Conservation (phyloP, 1,139 yeast genomes). For the Yamadazyma oceani region DNA sequence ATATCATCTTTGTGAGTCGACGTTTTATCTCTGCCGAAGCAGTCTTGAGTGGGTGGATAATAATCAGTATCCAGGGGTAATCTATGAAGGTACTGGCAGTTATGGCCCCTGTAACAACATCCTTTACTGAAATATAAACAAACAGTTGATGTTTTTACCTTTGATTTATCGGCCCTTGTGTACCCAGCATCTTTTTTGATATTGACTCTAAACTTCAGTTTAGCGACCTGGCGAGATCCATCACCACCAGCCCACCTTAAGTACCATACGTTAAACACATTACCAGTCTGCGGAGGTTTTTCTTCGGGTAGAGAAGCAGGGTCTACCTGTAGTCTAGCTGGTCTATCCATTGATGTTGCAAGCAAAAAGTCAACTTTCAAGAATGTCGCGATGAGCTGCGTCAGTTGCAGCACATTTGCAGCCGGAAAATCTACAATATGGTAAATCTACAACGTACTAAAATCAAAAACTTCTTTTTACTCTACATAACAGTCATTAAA, state of each 20-base stretch:
- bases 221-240: slow-evolving; percentile 31
- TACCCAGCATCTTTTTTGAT: slow-evolving; percentile 68
- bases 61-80: slow-evolving; percentile 55
- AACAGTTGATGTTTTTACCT: slow-evolving; percentile 37
- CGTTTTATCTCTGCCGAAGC: slow-evolving; percentile 90
- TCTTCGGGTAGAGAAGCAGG: slow-evolving; percentile 63
- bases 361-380: neutral
- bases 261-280: slow-evolving; percentile 84
- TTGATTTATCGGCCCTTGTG: slow-evolving; percentile 57
- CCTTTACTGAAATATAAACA: slow-evolving; percentile 91
- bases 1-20: slow-evolving; percentile 85
- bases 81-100: slow-evolving; percentile 77
- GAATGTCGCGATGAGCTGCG: neutral
- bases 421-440: too few species aligned
- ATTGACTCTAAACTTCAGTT: slow-evolving; percentile 53
- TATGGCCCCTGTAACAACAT: slow-evolving; percentile 73
- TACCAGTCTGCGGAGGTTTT: slow-evolving; percentile 78
- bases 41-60: slow-evolving; percentile 68
- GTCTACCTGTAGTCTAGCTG: slow-evolving; percentile 69
- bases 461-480: neutral
- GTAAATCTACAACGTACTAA: too few species aligned
- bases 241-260: slow-evolving; percentile 83
- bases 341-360: slow-evolving; percentile 16
- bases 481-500: slow-evolving; percentile 1
- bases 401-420: too few species aligned